Percentiles rank a stretch among this genome's conserved stretches.
Evolutionary conservation across 1,284 basidiomycete species (phyloP).

Genomic region (Xerocomus nothofagi): DNA sequence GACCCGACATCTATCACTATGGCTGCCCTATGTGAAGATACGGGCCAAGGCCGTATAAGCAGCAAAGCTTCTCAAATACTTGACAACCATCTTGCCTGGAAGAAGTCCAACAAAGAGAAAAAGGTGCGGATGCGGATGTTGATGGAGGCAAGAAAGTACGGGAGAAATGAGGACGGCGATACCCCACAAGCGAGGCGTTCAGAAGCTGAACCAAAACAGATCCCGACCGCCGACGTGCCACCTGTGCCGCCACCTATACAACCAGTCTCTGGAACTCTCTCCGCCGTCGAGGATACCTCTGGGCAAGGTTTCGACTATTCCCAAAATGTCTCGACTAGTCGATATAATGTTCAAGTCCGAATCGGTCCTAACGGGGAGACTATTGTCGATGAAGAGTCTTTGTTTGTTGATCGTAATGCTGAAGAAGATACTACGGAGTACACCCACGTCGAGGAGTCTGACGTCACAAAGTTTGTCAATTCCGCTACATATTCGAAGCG

Average conservation of each 20-base stretch:
- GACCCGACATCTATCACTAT: constrained; percentile 78
- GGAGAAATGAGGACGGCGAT: constrained; percentile 47
- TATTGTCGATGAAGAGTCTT: constrained; percentile 77
- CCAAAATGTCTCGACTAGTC: constrained; percentile 59
- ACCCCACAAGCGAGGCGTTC: constrained; percentile 19
- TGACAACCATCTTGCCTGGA: constrained; percentile 68
- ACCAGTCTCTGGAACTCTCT: constrained; percentile 7
- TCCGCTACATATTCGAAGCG: constrained; percentile 80
- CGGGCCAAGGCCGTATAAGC: constrained; percentile 70
- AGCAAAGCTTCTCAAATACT: constrained; percentile 68
- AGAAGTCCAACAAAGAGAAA: constrained; percentile 60
- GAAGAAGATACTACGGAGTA: constrained; percentile 68
- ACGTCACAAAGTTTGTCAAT: constrained; percentile 81
- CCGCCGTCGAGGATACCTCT: constrained; percentile 37
- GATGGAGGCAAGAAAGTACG: constrained; percentile 75
- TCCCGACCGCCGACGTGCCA: not conserved
- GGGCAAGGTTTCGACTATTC: constrained; percentile 68
- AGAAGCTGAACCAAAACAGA: constrained; percentile 17
- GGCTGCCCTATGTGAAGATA: constrained; percentile 72
- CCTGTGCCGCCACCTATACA: constrained; percentile 10
- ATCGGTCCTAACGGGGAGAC: constrained; percentile 81
- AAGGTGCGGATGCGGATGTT: constrained; percentile 56
- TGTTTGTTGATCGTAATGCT: constrained; percentile 68
- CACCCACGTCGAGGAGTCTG: constrained; percentile 81
- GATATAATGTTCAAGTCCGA: constrained; percentile 78